Evolutionary conservation across 176 grass and related monocot genomes (phyloP), one percentile per base, ranked within the genome.

Genomic region (Tillandsia fasciculata): DNA sequence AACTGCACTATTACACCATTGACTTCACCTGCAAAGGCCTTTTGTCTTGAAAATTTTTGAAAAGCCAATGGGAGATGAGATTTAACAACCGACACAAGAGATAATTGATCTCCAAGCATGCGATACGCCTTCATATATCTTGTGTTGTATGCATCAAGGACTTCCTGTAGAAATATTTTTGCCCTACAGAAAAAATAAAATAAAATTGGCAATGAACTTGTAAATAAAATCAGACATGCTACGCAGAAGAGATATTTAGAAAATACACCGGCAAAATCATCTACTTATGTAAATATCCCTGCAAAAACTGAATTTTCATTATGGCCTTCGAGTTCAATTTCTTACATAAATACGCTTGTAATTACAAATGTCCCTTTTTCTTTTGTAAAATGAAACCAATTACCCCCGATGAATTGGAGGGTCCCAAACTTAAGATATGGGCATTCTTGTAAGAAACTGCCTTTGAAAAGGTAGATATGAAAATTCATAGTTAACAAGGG

Each of bases 61-160:
- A 86, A 70, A 77, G 79, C 66, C 22, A 81, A 87, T 74, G 81
- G 74, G 57, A 93, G 72, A 72, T 97, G 70, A 73, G 82, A 87
- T n/a, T 88, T 93, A 29, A 97, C 78, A 64, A 97, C 86, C 89
- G 83, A 97, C 79, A 80, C 70, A 72, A 97, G 77, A 58, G 89
- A 86, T 81, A 90, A 80, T 58, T 97, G 86, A 69, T 97, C 89
- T 29, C 94, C 94, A 83, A 97, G 85, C 86, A 93, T 93, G 49
- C 72, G 79, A 22, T 89, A 87, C 20, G 82, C 78, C 20, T 83
- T 76, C 72, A 79, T 81, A 77, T 87, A 90, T 67, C 83, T 92
- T 58, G 77, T 83, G 51, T 14, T 73, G 69, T 97, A 97, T 65
- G 68, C 72, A 65, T 86, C 66, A 68, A 92, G 84, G 64, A 93